Evolutionary conservation across 2,329 filamentous ascomycete species (phyloP), one percentile per base, ranked within the genome.

Genomic region (Arthrocladium fulminans): DNA sequence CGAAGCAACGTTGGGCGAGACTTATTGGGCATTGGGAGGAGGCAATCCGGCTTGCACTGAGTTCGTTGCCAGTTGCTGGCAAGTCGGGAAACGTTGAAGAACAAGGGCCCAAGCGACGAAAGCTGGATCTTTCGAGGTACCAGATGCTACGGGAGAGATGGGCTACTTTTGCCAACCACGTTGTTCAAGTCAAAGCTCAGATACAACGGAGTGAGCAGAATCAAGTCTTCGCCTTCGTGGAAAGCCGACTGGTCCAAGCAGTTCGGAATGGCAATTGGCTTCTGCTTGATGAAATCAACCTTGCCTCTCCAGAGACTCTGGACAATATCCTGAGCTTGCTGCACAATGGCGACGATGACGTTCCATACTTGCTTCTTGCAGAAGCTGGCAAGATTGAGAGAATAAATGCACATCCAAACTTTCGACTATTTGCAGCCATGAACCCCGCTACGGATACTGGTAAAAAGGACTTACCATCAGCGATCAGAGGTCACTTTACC

Each of bases 391-490:
- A 92, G 57, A 87, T 95, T 37, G 88, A 97, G 65, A 80, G 89
- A 55, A 83, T 98, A 29, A 76, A 83, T 52, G 92, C 89, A 0
- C 90, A 98, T 65, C 83, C 88, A 0, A 82, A 95, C 55, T 98
- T 99, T 65, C 82, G 92, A 32, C 86, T 99, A 12, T 98, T 99
- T 62, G 94, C 87, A 45, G 92, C 94, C 23, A 99, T 99, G 92
- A 99, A 99, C 61, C 92, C 92, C 24, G 92, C 92, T 3, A 98
- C 92, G 2, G 92, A 99, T 69, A 82, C 96, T 48, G 92, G 94
- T 52, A 99, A 98, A 68, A 83, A 90, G 48, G 92, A 98, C 65
- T 72, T 99, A 13, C 88, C 90, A 0, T 81, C 86, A 47, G 89
- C 90, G 1, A 80, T 97, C 37, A 77, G 90, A 48, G 94, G 89